Base-by-base conservation (phyloP, 23 red algal genomes). In the Gracilaria vermiculophylla region DNA sequence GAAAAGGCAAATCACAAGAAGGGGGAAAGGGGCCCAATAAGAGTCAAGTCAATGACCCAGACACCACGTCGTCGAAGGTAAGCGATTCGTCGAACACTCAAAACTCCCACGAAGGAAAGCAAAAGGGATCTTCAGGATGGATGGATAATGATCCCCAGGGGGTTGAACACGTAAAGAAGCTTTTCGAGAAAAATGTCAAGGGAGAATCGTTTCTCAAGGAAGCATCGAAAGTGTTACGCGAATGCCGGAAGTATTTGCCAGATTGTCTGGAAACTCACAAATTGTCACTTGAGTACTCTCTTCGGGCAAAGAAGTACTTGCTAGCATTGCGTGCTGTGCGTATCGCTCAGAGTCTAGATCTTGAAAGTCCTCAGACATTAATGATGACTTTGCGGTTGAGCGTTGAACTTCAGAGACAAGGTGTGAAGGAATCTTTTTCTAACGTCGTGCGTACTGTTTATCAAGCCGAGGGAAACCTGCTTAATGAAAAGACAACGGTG, bases 121-220 rank as follows among this genome's bases (percentile, higher is more conserved):
- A 53, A 14, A 88, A 78, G 43, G 61, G 89, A 43, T 48, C 19
- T 21, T 25, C 44, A n/a, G 95, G 95, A 29, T 97, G 95, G 95
- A 97, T 97, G 95, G 95, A 97, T 51, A 85, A 17, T 23, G 95
- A 97, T 57, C 61, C 83, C 13, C 14, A 60, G 31, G 95, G 95
- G 5, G 43, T 76, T 65, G 83, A 92, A 41, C 74, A 84, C 20
- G 66, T 94, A 0, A 85, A 80, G 85, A 72, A 40, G 25, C 75
- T 89, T 0, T 81, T 91, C 40, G 64, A 72, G 27, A 67, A 71
- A 25, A 39, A 73, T 28, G 34, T 23, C 16, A 60, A 35, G 11
- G 57, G 53, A 15, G 48, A 73, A 3, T 37, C 62, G 31, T 42
- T 81, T 51, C 50, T 91, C 1, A 20, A 55, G 15, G 76, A 81